These are phyloP conservation scores for Lodderomyces margitis DNA, from an alignment of 1,139 yeast species.

Conservation along the genomic window DNA sequence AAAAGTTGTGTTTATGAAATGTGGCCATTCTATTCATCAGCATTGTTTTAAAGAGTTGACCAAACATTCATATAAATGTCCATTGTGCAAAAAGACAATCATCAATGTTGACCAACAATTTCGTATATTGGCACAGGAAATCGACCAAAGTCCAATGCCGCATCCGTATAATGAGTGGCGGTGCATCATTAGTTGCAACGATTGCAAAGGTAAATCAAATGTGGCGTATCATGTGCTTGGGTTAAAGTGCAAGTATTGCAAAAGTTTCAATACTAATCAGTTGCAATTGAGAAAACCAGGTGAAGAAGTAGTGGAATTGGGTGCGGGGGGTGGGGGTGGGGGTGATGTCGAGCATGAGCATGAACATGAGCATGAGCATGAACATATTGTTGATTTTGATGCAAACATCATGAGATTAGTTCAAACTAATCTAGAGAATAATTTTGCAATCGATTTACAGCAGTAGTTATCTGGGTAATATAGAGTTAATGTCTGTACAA, in stretches of 20 bases:
- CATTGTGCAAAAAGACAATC: constrained; percentile 81
- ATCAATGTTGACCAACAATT: constrained; percentile 87
- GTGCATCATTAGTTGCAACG: constrained; percentile 79
- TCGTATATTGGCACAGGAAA: constrained; percentile 80
- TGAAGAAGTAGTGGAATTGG: constrained; percentile 37
- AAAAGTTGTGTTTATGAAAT: constrained; percentile 87
- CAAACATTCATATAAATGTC: constrained; percentile 83
- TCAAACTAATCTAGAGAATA: constrained; percentile 37
- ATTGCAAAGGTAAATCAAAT: constrained; percentile 80
- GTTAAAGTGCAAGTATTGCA: constrained; percentile 80
- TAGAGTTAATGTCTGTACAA: no score
- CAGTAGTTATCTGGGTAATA: not conserved
- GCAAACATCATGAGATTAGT: constrained; percentile 30
- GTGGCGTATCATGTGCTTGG: constrained; percentile 83
- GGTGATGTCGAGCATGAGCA: constrained; percentile 6
- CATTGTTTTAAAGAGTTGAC: constrained; percentile 77
- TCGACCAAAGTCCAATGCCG: constrained; percentile 73
- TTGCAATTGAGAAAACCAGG: constrained; percentile 59
- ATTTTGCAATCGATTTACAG: constrained; percentile 33
- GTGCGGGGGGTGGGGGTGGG: constrained; percentile 13
- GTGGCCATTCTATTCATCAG: constrained; percentile 95
- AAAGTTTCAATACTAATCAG: constrained; percentile 82
- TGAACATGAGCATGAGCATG: constrained; percentile 9
- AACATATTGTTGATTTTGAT: constrained; percentile 12
- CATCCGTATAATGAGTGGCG: constrained; percentile 76